Evolutionary conservation across 805 yeast species (phyloP), one percentile per base, ranked within the genome.

Genomic region (Metschnikowia aberdeeniae): DNA sequence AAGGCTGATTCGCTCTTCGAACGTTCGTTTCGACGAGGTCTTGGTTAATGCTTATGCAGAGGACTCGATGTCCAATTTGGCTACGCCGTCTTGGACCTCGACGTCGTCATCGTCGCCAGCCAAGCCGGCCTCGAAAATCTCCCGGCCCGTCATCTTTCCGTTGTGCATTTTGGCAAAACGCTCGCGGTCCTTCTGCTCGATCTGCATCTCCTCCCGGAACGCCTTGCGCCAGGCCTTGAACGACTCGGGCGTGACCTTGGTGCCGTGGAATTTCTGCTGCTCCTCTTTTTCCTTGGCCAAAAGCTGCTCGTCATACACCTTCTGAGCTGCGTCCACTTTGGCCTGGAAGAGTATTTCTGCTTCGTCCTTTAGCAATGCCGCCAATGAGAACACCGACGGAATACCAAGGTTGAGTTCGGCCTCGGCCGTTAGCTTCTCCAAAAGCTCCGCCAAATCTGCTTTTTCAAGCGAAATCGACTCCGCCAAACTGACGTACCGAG

Each of bases 261-360:
- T 93, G 30, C 99, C 99, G 34, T 75, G 72, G 66, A 92, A 92
- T 65, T 93, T 93, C 62, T 83, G 84, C 62, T 89, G 95, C 61
- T 89, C 97, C 63, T 84, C 83, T 55, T 72, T 75, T 62, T 93
- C 98, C 51, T 80, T 80, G 19, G 73, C 81, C 42, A 74, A 68
- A 14, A 85, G 66, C 50, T 75, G 77, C 41, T 73, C 70, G 50
- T 87, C 89, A 53, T 82, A 76, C 50, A 66, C 64, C 44, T 74
- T 73, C 56, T 87, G 90, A 31, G 68, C 72, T 5, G 52, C 56
- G 12, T 71, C 68, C 37, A 86, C 70, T 52, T 83, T 82, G n/a
- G 71, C 65, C 26, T 74, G 77, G 57, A 88, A 86, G 51, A 79
- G 58, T 20, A 64, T 65, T 56, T 93, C 99, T 11, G 88, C 92